A percentile compares a stretch with the other conserved stretches of the same genome.
These are phyloP conservation scores for Alternaria sp. DNA, from an alignment of 2,329 filamentous ascomycete genomes.

Conservation along the genomic window DNA sequence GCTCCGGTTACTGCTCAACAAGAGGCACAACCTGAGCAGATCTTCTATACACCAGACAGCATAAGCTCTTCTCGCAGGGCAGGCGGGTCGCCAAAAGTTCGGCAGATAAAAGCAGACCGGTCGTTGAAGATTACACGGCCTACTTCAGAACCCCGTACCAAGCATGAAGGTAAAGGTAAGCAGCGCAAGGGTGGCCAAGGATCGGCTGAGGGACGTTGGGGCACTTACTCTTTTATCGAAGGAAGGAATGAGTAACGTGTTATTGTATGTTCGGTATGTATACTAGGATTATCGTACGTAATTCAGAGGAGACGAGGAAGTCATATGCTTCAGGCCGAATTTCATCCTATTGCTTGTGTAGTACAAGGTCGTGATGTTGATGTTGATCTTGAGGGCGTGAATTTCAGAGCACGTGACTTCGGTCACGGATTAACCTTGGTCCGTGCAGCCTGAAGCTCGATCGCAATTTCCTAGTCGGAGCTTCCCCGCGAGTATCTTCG, in stretches of 20 bases:
- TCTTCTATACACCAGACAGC: not conserved
- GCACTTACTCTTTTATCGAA: not conserved
- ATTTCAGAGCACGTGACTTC: constrained; percentile 14
- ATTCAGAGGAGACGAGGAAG: not conserved
- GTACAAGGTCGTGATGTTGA: not conserved
- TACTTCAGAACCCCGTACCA: not conserved
- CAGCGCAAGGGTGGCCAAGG: not conserved
- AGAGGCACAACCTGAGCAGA: not conserved
- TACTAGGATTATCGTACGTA: not conserved
- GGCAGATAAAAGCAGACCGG: not conserved
- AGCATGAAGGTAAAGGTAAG: not conserved
- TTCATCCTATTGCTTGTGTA: not conserved
- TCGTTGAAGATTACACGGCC: not conserved
- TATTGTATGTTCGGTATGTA: not conserved
- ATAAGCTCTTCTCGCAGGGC: not conserved
- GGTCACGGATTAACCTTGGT: constrained; percentile 14
- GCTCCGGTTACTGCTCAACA: not conserved
- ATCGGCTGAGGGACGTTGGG: not conserved
- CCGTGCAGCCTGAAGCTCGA: constrained; percentile 27
- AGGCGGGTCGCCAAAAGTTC: not conserved
- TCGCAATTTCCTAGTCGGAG: constrained; percentile 32
- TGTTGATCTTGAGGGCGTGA: not conserved
- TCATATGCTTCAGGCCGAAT: no score
- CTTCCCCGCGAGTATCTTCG: constrained; percentile 28
- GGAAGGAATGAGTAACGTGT: not conserved